These are phyloP conservation scores for Castanea mollissima DNA, from an alignment of 306 rosid genomes.

Conservation along the genomic window DNA sequence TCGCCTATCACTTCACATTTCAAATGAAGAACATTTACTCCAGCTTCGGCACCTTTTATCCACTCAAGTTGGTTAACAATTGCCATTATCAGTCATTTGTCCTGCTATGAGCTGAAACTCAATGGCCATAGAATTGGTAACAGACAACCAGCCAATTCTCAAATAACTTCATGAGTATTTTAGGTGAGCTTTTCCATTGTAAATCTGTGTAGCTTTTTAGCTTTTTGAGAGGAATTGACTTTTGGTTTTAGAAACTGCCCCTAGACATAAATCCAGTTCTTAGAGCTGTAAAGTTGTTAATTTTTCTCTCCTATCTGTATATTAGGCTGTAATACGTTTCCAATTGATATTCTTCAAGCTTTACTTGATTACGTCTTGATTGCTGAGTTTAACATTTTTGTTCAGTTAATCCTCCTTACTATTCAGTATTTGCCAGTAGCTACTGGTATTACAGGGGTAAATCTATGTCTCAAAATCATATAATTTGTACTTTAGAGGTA, in stretches of 20 bases:
- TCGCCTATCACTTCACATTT: constrained; percentile 27
- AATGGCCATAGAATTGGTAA: neutral
- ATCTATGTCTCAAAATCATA: neutral
- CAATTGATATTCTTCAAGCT: neutral
- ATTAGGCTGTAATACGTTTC: neutral
- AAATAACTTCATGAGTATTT: no score
- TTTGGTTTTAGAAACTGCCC: no score
- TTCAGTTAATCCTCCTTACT: neutral
- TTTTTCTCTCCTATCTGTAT: neutral
- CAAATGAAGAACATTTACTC: constrained; percentile 29
- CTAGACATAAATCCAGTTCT: no score
- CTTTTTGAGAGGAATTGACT: no score
- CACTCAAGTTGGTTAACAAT: constrained; percentile 12
- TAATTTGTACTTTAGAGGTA: neutral
- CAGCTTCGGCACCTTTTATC: constrained; percentile 30
- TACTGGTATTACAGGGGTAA: neutral
- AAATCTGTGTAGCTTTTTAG: no score
- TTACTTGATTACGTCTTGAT: neutral
- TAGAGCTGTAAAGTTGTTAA: neutral
- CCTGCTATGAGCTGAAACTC: neutral
- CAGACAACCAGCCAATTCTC: no score
- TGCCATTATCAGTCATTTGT: neutral
- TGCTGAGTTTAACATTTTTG: neutral
- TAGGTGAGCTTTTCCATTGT: no score
- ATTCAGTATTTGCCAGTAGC: neutral